These are phyloP conservation scores for Globisporangium paddicum DNA, from an alignment of 352 stramenopile genomes.

Conservation along the genomic window DNA sequence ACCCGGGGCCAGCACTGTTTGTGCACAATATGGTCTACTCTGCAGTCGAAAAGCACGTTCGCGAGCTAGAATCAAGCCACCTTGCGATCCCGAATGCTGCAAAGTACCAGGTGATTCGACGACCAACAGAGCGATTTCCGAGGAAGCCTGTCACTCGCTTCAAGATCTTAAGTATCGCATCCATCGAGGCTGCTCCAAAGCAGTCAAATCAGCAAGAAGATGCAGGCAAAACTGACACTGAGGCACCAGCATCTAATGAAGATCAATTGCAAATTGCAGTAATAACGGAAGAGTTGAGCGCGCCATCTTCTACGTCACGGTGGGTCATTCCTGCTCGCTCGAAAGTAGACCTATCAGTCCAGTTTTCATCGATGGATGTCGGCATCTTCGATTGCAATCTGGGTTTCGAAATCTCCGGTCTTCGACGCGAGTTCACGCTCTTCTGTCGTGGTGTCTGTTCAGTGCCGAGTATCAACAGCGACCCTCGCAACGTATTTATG, in stretches of 20 bases:
- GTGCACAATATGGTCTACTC: conserved; percentile 50
- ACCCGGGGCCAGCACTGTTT: conserved; percentile 41
- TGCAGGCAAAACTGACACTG: not conserved
- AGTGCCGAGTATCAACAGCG: conserved; percentile 91
- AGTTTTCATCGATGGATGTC: conserved; percentile 75
- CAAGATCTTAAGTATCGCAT: conserved; percentile 24
- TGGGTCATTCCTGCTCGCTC: conserved; percentile 81
- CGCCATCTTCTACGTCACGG: conserved; percentile 4
- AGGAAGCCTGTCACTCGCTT: conserved; percentile 60
- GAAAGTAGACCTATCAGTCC: conserved; percentile 61
- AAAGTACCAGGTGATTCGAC: conserved; percentile 79
- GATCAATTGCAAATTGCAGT: not conserved
- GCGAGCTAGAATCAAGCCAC: conserved; percentile 57
- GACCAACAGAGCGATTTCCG: conserved; percentile 55
- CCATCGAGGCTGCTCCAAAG: not conserved
- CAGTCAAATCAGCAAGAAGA: conserved; percentile 3
- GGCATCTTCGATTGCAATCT: conserved; percentile 81
- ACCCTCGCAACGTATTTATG: conserved; percentile 95
- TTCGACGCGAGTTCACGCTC: conserved; percentile 79
- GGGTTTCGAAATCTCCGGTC: conserved; percentile 90
- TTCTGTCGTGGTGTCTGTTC: conserved; percentile 75
- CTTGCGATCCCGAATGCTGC: conserved; percentile 48
- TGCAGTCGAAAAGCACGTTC: conserved; percentile 57
- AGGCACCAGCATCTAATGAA: not conserved
- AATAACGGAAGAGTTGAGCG: conserved; percentile 12